Evolutionary conservation across 176 grass and related monocot genomes (phyloP).

Genomic region (Microstegium vimineum): DNA sequence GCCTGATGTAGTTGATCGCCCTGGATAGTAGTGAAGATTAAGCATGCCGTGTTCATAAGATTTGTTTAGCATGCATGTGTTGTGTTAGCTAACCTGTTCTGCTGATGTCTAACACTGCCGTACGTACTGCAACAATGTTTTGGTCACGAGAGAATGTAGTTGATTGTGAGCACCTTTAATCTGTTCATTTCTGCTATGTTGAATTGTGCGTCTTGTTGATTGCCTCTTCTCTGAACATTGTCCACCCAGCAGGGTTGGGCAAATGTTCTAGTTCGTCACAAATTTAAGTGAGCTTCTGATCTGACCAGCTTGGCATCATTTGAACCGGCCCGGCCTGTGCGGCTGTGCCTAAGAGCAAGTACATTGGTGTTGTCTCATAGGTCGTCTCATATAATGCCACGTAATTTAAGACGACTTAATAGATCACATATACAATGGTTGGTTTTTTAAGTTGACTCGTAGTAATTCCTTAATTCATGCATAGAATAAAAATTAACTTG

Average conservation of each 20-base stretch:
- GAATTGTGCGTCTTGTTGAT: background rate
- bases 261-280: background rate
- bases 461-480: no score
- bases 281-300: background rate
- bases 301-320: background rate
- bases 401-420: no score
- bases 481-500: no score
- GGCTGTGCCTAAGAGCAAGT: no score
- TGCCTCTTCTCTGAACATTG: background rate
- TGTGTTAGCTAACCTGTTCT: conserved; percentile 20
- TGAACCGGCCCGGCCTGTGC: background rate
- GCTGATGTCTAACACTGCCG: background rate
- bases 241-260: no score
- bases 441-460: no score
- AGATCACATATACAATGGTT: no score
- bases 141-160: background rate
- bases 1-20: background rate
- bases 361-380: no score
- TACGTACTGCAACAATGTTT: background rate
- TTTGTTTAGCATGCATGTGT: conserved; percentile 28
- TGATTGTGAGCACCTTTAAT: background rate
- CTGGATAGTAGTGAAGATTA: background rate
- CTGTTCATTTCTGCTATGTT: background rate
- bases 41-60: conserved; percentile 33
- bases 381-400: no score